Conservation (phyloP, 2,329 filamentous ascomycete species). For the Claviceps africana region DNA sequence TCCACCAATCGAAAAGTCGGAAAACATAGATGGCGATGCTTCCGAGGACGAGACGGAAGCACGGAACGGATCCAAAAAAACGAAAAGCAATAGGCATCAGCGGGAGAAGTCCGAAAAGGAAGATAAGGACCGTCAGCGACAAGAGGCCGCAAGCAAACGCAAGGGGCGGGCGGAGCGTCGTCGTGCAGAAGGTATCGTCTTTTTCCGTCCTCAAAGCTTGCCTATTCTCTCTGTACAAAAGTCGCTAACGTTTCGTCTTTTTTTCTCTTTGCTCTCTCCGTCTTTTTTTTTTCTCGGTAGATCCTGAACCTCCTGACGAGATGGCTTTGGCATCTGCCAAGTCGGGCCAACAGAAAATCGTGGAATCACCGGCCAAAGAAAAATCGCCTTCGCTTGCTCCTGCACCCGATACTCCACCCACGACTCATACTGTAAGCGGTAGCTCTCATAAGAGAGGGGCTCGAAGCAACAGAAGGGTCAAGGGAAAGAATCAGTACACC, state of each 20-base stretch:
- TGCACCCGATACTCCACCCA: slow-evolving; percentile 27
- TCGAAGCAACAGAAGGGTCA: slow-evolving; percentile 51
- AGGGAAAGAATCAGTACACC: slow-evolving; percentile 71
- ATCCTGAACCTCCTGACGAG: slow-evolving; percentile 62
- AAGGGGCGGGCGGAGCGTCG: slow-evolving; percentile 72
- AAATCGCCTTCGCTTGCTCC: slow-evolving; percentile 18
- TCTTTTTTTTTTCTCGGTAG: slow-evolving; percentile 23
- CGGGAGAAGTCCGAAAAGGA: slow-evolving; percentile 53
- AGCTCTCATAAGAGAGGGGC: slow-evolving; percentile 43
- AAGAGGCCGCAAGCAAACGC: slow-evolving; percentile 63
- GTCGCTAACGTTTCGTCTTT: neutral
- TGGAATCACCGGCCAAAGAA: slow-evolving; percentile 15
- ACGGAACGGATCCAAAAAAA: slow-evolving; percentile 43
- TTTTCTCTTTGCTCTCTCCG: too few species aligned
- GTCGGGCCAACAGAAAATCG: slow-evolving; percentile 14
- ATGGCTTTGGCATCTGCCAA: slow-evolving; percentile 33
- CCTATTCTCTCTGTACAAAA: neutral
- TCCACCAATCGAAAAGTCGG: slow-evolving; percentile 30
- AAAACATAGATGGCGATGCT: slow-evolving; percentile 42
- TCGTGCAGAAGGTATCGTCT: slow-evolving; percentile 56
- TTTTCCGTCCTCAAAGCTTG: neutral
- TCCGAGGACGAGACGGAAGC: slow-evolving; percentile 55
- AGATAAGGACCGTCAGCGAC: slow-evolving; percentile 59
- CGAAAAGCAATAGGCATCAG: slow-evolving; percentile 44
- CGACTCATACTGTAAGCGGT: slow-evolving; percentile 30